Percentiles rank a stretch among this genome's conserved stretches.
phyloP scores from a whole-genome alignment of 306 rosid genomes.

The Malus asiatica region DNA sequence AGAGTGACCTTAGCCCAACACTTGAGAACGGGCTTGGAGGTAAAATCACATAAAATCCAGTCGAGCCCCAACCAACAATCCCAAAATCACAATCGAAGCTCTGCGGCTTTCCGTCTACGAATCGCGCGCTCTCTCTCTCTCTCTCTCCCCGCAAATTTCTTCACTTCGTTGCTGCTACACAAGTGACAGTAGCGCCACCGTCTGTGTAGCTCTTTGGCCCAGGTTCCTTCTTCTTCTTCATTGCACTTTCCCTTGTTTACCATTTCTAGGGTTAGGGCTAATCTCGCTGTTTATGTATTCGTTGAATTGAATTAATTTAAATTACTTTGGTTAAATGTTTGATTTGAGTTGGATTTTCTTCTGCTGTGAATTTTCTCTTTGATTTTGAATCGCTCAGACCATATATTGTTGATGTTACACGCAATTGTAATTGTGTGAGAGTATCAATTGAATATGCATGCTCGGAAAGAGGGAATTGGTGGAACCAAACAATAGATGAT shows the following conservation, averaged over 20 bases:
- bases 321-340: neutral
- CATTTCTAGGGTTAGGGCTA: conserved; percentile 3
- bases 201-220: neutral
- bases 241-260: neutral
- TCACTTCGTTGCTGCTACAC: neutral
- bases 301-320: neutral
- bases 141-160: neutral
- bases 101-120: neutral
- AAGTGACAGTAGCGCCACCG: neutral
- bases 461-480: neutral
- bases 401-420: neutral
- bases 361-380: neutral
- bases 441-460: neutral
- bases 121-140: neutral
- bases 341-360: neutral
- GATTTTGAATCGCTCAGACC: neutral
- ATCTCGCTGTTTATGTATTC: neutral
- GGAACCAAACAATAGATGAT: neutral
- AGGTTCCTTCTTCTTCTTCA: neutral
- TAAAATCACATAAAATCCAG: neutral
- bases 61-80: neutral
- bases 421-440: neutral
- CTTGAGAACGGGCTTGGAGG: neutral
- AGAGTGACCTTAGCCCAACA: neutral
- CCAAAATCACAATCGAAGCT: neutral